These are phyloP conservation scores for Adansonia gregorii DNA, from an alignment of 441 rosid genomes.

Conservation along the genomic window DNA sequence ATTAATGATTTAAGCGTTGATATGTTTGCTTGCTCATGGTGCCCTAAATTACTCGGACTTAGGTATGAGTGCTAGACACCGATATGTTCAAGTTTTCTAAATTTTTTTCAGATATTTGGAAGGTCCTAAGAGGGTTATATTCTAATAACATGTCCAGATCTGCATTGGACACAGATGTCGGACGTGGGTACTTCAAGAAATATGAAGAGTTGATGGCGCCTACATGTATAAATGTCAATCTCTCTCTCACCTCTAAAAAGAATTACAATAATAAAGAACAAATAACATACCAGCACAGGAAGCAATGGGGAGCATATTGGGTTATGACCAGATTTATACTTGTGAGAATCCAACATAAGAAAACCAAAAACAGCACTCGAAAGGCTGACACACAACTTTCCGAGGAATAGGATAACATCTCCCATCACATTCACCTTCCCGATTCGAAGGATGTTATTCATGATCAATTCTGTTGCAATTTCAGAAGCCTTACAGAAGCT, in stretches of 20 bases:
- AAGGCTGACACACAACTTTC: conserved; percentile 94
- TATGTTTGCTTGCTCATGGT: not conserved
- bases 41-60: not conserved
- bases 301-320: conserved; percentile 90
- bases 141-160: no score
- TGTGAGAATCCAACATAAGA: conserved; percentile 93
- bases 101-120: no score
- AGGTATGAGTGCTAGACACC: no score
- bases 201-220: not conserved
- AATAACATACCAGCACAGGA: conserved; percentile 78
- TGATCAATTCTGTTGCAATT: conserved; percentile 85
- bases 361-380: conserved; percentile 84
- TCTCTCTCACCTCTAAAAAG: not conserved
- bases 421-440: conserved; percentile 96
- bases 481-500: conserved; percentile 87
- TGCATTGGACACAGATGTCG: no score
- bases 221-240: not conserved
- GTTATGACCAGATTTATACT: conserved; percentile 69
- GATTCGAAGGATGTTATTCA: conserved; percentile 83
- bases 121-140: no score
- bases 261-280: not conserved
- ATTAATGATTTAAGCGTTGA: not conserved
- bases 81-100: no score
- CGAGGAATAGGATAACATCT: conserved; percentile 86
- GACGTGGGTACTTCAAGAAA: no score